A percentile compares a stretch with the other conserved stretches of the same genome.
Evolutionary conservation across 2,329 filamentous ascomycete genomes (phyloP).

Genomic region (Thelonectria discophora): DNA sequence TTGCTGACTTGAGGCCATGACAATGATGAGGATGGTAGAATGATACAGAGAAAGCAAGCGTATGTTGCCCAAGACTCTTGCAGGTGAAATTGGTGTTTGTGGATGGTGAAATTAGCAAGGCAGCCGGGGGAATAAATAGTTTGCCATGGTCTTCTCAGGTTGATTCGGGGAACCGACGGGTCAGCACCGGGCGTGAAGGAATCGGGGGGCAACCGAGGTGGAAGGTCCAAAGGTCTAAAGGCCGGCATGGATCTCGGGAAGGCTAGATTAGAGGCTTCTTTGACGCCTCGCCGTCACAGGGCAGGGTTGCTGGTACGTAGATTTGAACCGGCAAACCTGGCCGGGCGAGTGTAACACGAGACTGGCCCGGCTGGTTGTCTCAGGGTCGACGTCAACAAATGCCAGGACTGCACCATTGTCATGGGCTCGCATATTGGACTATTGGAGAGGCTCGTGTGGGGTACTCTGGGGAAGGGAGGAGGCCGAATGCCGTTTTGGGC

Average conservation of each 20-base stretch:
- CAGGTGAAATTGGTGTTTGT: background rate
- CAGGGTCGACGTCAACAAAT: slow-evolving; percentile 23
- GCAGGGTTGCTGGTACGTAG: background rate
- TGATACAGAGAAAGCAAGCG: slow-evolving; percentile 8
- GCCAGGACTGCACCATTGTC: slow-evolving; percentile 27
- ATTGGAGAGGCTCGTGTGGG: slow-evolving; percentile 32
- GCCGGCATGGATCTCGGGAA: slow-evolving; percentile 28
- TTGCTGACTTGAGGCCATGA: slow-evolving; percentile 30
- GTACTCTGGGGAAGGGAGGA: slow-evolving; percentile 40
- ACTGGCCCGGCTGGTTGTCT: slow-evolving; percentile 1
- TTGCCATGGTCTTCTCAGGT: background rate
- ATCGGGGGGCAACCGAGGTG: slow-evolving; percentile 19
- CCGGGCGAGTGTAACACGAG: slow-evolving; percentile 6
- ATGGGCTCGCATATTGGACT: slow-evolving; percentile 27
- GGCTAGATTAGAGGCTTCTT: slow-evolving; percentile 14
- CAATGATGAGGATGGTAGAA: slow-evolving; percentile 9
- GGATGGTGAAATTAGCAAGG: background rate
- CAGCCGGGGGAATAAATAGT: slow-evolving; percentile 17
- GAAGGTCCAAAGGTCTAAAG: slow-evolving; percentile 12
- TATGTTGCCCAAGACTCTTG: slow-evolving; percentile 4
- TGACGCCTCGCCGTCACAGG: slow-evolving; percentile 4
- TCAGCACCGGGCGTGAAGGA: slow-evolving; percentile 3
- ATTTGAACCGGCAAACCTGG: slow-evolving; percentile 9
- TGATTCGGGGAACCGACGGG: slow-evolving; percentile 10
- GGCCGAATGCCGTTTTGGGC: slow-evolving; percentile 39